phyloP scores from a whole-genome alignment of 805 yeast species.

The Sugiyamaella mastotermitis region DNA sequence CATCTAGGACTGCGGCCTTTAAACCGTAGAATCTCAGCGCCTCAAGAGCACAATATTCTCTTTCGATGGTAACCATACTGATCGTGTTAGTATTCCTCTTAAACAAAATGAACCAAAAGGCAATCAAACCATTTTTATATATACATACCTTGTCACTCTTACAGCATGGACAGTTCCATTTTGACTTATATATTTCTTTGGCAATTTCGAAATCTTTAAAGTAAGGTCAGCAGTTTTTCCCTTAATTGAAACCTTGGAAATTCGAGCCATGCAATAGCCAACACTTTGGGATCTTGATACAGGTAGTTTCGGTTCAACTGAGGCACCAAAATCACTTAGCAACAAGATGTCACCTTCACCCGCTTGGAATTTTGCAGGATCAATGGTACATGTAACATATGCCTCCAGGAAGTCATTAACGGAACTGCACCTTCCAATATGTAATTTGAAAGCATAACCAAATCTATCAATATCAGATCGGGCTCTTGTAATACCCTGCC shows the following conservation, averaged over 20 bases:
- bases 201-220: too few species aligned
- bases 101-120: not conserved
- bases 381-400: too few species aligned
- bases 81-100: not conserved
- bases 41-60: slow-evolving; percentile 80
- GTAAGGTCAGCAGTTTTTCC: too few species aligned
- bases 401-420: slow-evolving; percentile 87
- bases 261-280: too few species aligned
- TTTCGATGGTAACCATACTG: slow-evolving; percentile 80
- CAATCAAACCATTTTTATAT: not conserved
- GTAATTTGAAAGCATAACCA: too few species aligned
- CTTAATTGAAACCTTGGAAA: too few species aligned
- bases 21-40: slow-evolving; percentile 82
- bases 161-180: slow-evolving; percentile 59
- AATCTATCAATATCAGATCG: too few species aligned
- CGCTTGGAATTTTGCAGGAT: too few species aligned
- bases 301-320: too few species aligned
- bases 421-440: slow-evolving; percentile 73
- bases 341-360: too few species aligned
- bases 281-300: too few species aligned
- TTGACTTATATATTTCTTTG: slow-evolving; percentile 56
- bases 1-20: slow-evolving; percentile 57
- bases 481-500: slow-evolving; percentile 85
- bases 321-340: too few species aligned
- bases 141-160: slow-evolving; percentile 52